These are phyloP conservation scores for Musa beccarii DNA, from an alignment of 176 grass and related monocot genomes.

Conservation along the genomic window DNA sequence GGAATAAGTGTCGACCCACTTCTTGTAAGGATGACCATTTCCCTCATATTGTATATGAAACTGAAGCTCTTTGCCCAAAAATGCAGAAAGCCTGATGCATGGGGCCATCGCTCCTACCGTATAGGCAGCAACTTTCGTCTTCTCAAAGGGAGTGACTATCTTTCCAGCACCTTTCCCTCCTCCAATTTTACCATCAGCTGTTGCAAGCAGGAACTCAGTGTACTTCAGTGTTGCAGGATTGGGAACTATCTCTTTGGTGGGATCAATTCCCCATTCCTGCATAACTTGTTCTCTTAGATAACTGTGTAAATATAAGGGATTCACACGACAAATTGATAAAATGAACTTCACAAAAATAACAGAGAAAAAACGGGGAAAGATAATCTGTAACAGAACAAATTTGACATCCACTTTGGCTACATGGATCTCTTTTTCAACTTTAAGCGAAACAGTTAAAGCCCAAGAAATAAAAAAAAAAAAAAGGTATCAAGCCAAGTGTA, in stretches of 20 bases:
- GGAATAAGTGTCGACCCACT: slow-evolving; percentile 69
- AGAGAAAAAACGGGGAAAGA: neutral
- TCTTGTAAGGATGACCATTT: slow-evolving; percentile 65
- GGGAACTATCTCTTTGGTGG: slow-evolving; percentile 55
- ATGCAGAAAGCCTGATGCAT: slow-evolving; percentile 90
- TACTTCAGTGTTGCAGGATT: slow-evolving; percentile 68
- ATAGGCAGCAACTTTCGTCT: slow-evolving; percentile 94
- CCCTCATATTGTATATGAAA: slow-evolving; percentile 41
- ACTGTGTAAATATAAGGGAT: slow-evolving; percentile 10
- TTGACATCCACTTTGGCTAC: too few relatives aligned
- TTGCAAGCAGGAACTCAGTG: slow-evolving; percentile 80
- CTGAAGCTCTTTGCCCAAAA: slow-evolving; percentile 64
- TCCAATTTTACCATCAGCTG: slow-evolving; percentile 78
- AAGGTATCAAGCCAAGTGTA: too few relatives aligned
- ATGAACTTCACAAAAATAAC: neutral
- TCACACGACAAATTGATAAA: neutral
- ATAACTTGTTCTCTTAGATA: slow-evolving; percentile 29
- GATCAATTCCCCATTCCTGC: slow-evolving; percentile 87
- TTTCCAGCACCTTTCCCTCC: slow-evolving; percentile 67
- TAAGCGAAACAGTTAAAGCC: too few relatives aligned
- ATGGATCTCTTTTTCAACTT: too few relatives aligned
- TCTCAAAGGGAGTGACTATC: slow-evolving; percentile 97
- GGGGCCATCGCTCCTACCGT: slow-evolving; percentile 83
- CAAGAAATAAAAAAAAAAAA: too few relatives aligned
- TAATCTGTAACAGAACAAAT: neutral